phyloP scores from a whole-genome alignment of 768 basidiomycete genomes.

The Cyathus striatus region DNA sequence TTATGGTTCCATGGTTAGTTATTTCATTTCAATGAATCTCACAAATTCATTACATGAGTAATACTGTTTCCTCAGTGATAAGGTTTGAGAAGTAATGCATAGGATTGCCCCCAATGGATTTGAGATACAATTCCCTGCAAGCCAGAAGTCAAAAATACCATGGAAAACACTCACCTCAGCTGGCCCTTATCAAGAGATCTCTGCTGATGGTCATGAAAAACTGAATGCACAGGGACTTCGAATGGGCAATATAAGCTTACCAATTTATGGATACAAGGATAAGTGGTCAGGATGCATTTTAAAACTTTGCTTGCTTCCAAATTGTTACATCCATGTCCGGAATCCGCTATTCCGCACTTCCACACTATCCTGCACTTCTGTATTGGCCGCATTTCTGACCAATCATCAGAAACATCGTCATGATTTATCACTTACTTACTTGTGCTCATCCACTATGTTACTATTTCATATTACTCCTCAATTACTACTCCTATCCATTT shows the following conservation, averaged over 20 bases:
- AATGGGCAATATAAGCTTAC: conserved; percentile 22
- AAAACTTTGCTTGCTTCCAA: conserved; percentile 16
- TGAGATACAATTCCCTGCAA: conserved; percentile 9
- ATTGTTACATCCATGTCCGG: too few relatives aligned
- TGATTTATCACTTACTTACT: too few relatives aligned
- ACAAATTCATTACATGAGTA: too few relatives aligned
- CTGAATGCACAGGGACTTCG: conserved; percentile 14
- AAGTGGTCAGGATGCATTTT: conserved; percentile 17
- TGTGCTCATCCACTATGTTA: too few relatives aligned
- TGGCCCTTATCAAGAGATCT: conserved; percentile 16
- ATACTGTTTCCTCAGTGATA: conserved; percentile 3
- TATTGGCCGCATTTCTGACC: too few relatives aligned
- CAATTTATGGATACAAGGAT: conserved; percentile 22
- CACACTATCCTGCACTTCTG: too few relatives aligned
- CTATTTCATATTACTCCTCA: too few relatives aligned
- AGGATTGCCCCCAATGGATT: conserved; percentile 9
- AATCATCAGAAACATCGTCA: too few relatives aligned
- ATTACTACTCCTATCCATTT: too few relatives aligned
- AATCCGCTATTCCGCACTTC: too few relatives aligned
- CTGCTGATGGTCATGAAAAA: conserved; percentile 24
- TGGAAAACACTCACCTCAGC: conserved; percentile 5
- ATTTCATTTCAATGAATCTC: background rate
- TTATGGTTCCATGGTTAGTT: conserved; percentile 5
- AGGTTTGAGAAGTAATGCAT: conserved; percentile 5
- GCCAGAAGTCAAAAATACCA: conserved; percentile 3